Evolutionary conservation across 805 yeast species (phyloP).

Genomic region (Myxozyma melibiosi): DNA sequence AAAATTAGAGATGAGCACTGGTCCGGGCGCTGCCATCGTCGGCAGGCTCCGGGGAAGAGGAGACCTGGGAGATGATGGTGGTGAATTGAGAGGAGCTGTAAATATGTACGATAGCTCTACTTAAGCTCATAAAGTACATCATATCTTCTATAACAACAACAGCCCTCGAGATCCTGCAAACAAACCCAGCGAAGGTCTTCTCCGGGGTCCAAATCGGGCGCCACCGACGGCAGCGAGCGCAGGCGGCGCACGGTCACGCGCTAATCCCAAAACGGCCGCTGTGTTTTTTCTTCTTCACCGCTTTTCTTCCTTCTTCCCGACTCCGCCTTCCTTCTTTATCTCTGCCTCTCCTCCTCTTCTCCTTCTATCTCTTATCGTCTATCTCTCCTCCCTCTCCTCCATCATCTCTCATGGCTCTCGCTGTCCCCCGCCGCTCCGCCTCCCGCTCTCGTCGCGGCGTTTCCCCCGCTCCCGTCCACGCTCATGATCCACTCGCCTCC

Average conservation of each 20-base stretch:
- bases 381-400: background rate
- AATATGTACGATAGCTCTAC: too few species aligned
- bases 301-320: background rate
- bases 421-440: background rate
- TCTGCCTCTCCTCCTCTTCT: background rate
- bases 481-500: conserved; percentile 1
- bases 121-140: too few species aligned
- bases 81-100: too few species aligned
- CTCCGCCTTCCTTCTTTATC: conserved; percentile 1
- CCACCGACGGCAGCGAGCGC: background rate
- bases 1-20: too few species aligned
- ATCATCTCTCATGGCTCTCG: background rate
- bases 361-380: background rate
- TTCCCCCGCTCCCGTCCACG: background rate
- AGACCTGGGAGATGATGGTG: too few species aligned
- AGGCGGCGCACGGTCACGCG: background rate
- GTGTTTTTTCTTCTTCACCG: background rate
- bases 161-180: too few species aligned
- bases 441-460: background rate
- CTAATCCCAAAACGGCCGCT: background rate
- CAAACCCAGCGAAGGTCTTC: too few species aligned
- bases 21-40: too few species aligned
- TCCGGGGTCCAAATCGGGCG: too few species aligned
- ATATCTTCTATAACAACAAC: too few species aligned
- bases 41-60: too few species aligned